A percentile compares a stretch with the other conserved stretches of the same genome.
Evolutionary conservation across 305 asterid genomes (phyloP).

Genomic region (Ruellia speciosa): DNA sequence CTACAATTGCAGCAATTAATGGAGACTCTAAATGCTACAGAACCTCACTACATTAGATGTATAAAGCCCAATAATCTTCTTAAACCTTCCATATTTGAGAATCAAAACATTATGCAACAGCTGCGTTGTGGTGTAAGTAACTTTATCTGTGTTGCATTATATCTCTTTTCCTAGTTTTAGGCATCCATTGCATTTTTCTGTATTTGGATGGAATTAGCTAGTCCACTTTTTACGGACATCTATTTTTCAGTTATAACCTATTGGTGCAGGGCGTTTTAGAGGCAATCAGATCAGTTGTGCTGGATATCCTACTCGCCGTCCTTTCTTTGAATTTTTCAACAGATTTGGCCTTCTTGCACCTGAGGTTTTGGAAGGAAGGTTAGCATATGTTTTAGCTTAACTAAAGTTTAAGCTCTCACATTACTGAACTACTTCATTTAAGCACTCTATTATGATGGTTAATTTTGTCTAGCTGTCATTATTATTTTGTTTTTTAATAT

Average conservation of each 20-base stretch:
- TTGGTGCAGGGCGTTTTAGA: constrained; percentile 88
- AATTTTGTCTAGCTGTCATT: no score
- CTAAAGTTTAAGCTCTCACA: constrained; percentile 12
- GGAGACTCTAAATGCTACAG: constrained; percentile 79
- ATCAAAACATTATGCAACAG: constrained; percentile 89
- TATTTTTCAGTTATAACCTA: constrained; percentile 24
- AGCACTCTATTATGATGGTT: no score
- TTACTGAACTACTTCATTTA: constrained; percentile 6
- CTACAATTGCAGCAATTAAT: constrained; percentile 87
- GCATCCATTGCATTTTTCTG: constrained; percentile 7
- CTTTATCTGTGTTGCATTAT: constrained; percentile 22
- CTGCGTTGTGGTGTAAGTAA: constrained; percentile 99
- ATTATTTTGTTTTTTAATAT: no score
- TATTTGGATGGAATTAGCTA: constrained; percentile 19
- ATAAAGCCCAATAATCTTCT: constrained; percentile 97
- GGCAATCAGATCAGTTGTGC: constrained; percentile 99
- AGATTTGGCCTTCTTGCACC: constrained; percentile 98
- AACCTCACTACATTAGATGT: constrained; percentile 92
- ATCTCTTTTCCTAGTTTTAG: constrained; percentile 15
- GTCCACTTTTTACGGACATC: constrained; percentile 15
- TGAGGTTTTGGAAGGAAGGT: constrained; percentile 79
- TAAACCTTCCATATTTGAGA: constrained; percentile 93
- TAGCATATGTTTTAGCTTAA: constrained; percentile 26
- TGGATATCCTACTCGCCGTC: constrained; percentile 99
- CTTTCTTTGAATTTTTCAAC: constrained; percentile 83